Evolutionary conservation across 202 grass and related monocot genomes (phyloP), one percentile per base, ranked within the genome.

Genomic region (Carex sylvatica): DNA sequence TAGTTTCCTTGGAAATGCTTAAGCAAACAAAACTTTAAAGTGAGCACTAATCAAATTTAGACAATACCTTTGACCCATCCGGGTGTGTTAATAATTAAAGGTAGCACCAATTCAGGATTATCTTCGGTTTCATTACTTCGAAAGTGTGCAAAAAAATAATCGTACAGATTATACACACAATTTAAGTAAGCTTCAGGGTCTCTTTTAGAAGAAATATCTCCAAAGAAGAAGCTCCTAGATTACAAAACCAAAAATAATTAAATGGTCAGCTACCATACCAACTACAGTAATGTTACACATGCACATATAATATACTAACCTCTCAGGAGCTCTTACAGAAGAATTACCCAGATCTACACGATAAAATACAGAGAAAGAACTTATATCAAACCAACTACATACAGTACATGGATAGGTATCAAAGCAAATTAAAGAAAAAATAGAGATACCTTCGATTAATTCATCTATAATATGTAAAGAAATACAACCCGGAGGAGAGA

Each of bases 51-150:
- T 61, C 4, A 74, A 83, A 46, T 52, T 19, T 12, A 22, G 67
- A 88, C 14, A 54, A 76, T 91, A 97, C 93, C 93, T 97, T 97
- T 97, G 74, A 97, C 89, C 93, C 93, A 97, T 82, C 93, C 93
- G 77, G 93, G 93, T 68, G 93, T 97, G 82, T 97, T 97, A 49
- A 97, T 83, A 79, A 97, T 90, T 84, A 97, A 84, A 74, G 93
- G 87, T 35, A 90, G 26, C 18, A 80, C 59, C 16, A n/a, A 83
- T 67, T 81, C 52, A 65, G 6, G 83, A 83, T n/a, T 30, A 86
- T 53, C 74, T 86, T 90, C 62, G 83, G 65, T 51, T 69, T 53
- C 81, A 70, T 70, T 51, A 49, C 16, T 19, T 49, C 38, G 71
- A 86, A 85, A 89, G 76, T 93, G 84, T 78, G 85, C 76, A 18